Conservation (phyloP, 1,284 basidiomycete genomes). For the Trichosporon coremiiforme region DNA sequence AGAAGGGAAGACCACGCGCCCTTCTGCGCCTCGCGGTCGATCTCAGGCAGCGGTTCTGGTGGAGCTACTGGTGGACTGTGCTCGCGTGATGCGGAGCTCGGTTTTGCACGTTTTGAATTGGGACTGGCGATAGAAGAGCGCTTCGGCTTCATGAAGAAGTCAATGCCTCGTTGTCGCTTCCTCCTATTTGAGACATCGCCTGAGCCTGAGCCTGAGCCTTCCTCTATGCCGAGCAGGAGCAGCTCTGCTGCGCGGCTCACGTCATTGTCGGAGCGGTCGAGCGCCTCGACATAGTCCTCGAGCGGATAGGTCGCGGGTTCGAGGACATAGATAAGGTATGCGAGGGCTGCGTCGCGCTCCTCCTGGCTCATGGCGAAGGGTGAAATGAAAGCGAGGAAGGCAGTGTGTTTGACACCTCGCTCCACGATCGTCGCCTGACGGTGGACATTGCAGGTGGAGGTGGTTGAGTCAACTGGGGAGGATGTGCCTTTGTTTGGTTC, state of each 20-base stretch:
- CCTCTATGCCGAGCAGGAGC: slow-evolving; percentile 43
- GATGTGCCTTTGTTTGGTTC: slow-evolving; percentile 9
- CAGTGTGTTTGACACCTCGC: background rate
- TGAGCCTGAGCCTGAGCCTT: background rate
- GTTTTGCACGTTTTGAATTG: background rate
- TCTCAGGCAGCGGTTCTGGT: background rate
- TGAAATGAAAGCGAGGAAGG: background rate
- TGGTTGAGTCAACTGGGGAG: slow-evolving; percentile 22
- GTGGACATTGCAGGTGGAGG: slow-evolving; percentile 13
- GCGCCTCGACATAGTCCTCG: slow-evolving; percentile 61
- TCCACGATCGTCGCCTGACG: background rate
- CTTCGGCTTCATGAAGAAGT: slow-evolving; percentile 4
- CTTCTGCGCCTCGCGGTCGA: background rate
- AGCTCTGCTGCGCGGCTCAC: slow-evolving; percentile 63
- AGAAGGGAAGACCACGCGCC: background rate
- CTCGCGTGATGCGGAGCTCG: background rate
- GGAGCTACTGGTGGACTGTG: background rate
- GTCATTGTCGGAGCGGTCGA: slow-evolving; percentile 66
- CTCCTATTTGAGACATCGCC: background rate
- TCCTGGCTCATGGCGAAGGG: background rate
- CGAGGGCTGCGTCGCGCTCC: slow-evolving; percentile 42
- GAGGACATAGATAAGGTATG: slow-evolving; percentile 46
- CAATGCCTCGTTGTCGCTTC: background rate
- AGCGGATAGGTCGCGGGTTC: slow-evolving; percentile 46
- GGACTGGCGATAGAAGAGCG: background rate